A percentile compares a stretch with the other conserved stretches of the same genome.
These are phyloP conservation scores for Trypanosoma platydactyli DNA, from an alignment of 208 protist species.

Conservation along the genomic window DNA sequence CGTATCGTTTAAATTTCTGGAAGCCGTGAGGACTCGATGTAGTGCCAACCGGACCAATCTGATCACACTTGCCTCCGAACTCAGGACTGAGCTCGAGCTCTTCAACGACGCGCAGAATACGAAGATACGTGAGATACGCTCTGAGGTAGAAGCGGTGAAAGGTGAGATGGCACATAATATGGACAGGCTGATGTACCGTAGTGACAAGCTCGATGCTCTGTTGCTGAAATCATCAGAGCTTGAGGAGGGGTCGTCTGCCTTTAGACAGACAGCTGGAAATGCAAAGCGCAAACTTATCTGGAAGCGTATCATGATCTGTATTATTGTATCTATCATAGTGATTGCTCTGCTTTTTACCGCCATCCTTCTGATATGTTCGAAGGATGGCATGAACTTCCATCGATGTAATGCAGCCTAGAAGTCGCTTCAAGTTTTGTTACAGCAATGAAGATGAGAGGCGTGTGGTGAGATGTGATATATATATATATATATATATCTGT, in stretches of 20 bases:
- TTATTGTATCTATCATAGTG: slow-evolving; percentile 23
- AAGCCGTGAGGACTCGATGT: slow-evolving; percentile 5
- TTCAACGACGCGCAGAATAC: slow-evolving; percentile 33
- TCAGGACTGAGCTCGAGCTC: slow-evolving; percentile 22
- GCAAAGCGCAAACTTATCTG: slow-evolving; percentile 17
- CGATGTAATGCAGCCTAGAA: slow-evolving; percentile 1
- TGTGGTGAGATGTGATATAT: too few species aligned
- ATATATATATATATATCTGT: slow-evolving; percentile 18
- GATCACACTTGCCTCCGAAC: slow-evolving; percentile 9
- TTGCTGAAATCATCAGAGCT: slow-evolving; percentile 34
- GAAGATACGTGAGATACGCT: slow-evolving; percentile 33
- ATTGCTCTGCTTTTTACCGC: slow-evolving; percentile 23
- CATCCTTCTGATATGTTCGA: slow-evolving; percentile 21
- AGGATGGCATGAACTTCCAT: slow-evolving; percentile 23
- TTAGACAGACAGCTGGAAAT: slow-evolving; percentile 20
- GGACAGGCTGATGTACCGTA: slow-evolving; percentile 40
- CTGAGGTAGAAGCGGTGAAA: slow-evolving; percentile 31
- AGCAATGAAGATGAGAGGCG: too few species aligned
- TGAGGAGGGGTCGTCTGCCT: slow-evolving; percentile 20
- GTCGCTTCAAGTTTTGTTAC: too few species aligned
- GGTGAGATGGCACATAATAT: slow-evolving; percentile 38
- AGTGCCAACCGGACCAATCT: slow-evolving; percentile 8
- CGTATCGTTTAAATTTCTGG: slow-evolving; percentile 21
- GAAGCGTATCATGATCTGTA: slow-evolving; percentile 22
- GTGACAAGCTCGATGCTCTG: slow-evolving; percentile 36